Percentiles rank a stretch among this genome's conserved stretches.
Conservation (phyloP, 2,329 filamentous ascomycete genomes). For the Colletotrichum sp. region DNA sequence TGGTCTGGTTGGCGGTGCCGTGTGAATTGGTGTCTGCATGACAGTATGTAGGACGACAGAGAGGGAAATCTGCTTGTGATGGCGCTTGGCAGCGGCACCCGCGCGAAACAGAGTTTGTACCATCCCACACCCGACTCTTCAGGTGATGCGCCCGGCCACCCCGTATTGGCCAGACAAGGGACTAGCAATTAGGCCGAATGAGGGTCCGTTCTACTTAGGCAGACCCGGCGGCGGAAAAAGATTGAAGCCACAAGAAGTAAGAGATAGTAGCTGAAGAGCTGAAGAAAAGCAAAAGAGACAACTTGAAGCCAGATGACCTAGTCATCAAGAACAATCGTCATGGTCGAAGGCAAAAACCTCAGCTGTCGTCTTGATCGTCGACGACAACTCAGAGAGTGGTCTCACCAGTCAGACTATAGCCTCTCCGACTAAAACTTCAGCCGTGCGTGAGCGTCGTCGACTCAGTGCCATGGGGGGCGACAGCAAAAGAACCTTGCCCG, state of each 20-base stretch:
- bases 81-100: conserved; percentile 19
- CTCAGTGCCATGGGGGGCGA: neutral
- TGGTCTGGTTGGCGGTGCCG: conserved; percentile 2
- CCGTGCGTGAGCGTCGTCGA: neutral
- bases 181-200: neutral
- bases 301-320: conserved; percentile 2
- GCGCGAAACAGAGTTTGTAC: conserved; percentile 18
- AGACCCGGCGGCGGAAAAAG: neutral
- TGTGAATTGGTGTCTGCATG: neutral
- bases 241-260: neutral
- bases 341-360: neutral
- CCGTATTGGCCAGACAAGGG: conserved; percentile 4
- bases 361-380: neutral
- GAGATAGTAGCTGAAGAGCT: neutral
- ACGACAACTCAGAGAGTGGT: neutral
- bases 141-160: conserved; percentile 8
- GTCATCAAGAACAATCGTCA: neutral
- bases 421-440: neutral
- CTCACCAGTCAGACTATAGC: neutral
- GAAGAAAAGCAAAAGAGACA: neutral
- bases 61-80: conserved; percentile 17
- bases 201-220: conserved; percentile 4
- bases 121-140: conserved; percentile 7
- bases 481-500: neutral
- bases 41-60: conserved; percentile 12